Conservation (phyloP, 192 early-diverging fungal species). For the Backusella psychrophila region DNA sequence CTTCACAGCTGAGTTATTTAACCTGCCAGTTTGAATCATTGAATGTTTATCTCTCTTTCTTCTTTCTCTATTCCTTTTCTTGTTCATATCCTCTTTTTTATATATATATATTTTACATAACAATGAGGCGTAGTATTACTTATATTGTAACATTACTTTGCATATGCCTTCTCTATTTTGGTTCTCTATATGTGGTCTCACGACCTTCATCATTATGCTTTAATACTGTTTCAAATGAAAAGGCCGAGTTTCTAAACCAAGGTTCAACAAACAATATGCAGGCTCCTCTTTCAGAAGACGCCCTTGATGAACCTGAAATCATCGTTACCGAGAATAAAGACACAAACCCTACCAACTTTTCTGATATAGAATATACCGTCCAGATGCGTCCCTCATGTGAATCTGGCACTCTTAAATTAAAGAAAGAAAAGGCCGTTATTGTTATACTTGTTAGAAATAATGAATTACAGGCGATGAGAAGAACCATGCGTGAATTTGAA, state of each 20-base stretch:
- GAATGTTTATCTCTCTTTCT: not conserved
- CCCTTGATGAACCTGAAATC: not conserved
- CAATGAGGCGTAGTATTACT: not conserved
- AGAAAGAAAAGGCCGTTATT: slow-evolving; percentile 50
- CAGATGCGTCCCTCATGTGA: not conserved
- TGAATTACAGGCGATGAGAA: slow-evolving; percentile 62
- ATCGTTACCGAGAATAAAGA: not conserved
- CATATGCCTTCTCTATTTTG: not conserved
- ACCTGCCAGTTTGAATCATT: not conserved
- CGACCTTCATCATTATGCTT: not conserved
- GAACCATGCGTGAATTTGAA: slow-evolving; percentile 68
- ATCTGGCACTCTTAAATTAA: not conserved
- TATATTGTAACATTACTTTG: not conserved
- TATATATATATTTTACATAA: not conserved
- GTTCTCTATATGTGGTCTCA: not conserved
- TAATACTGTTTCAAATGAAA: not conserved
- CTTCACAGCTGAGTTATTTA: slow-evolving; percentile 3
- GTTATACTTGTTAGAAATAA: slow-evolving; percentile 70
- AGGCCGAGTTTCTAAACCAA: not conserved
- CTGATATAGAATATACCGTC: slow-evolving; percentile 2
- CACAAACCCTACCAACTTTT: not conserved
- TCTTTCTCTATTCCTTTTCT: not conserved
- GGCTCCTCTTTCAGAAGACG: not conserved
- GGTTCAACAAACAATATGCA: not conserved
- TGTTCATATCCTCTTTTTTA: not conserved